Evolutionary conservation across 2,329 filamentous ascomycete genomes (phyloP).

Genomic region (Alternaria viburni): DNA sequence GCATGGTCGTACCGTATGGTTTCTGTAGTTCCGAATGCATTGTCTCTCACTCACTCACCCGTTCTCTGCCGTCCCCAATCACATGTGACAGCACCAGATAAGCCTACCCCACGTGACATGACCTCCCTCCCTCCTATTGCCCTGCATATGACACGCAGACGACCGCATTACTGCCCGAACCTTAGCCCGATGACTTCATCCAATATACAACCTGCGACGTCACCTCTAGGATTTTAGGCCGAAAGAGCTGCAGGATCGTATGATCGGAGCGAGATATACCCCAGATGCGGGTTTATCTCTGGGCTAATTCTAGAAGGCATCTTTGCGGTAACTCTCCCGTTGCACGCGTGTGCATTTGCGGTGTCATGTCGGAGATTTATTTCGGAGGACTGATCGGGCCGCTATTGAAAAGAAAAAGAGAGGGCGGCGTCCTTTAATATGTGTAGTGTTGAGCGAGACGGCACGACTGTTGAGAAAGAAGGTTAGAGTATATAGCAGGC

Average conservation of each 20-base stretch:
- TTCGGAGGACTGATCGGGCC: not conserved
- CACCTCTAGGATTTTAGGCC: not conserved
- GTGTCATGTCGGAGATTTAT: conserved; percentile 13
- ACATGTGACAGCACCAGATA: not conserved
- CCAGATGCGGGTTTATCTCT: not conserved
- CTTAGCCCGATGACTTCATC: not conserved
- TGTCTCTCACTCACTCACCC: not conserved
- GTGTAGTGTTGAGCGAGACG: not conserved
- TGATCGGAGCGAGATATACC: not conserved
- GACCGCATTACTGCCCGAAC: not conserved
- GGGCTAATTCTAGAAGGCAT: not conserved
- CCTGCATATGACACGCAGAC: not conserved
- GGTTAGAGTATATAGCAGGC: not conserved
- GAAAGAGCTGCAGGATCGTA: not conserved
- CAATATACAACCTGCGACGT: not conserved
- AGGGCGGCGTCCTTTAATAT: not conserved
- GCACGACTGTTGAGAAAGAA: not conserved
- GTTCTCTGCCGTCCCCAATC: not conserved
- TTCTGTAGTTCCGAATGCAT: not conserved
- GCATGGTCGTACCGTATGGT: not conserved
- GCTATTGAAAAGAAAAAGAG: not conserved
- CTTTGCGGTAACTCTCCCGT: not conserved
- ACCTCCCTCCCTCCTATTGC: not conserved
- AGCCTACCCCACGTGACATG: not conserved
- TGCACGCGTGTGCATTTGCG: not conserved